A percentile compares a stretch with the other conserved stretches of the same genome.
Evolutionary conservation across 805 yeast genomes (phyloP).

Genomic region (Tetrapisispora taiwanensis): DNA sequence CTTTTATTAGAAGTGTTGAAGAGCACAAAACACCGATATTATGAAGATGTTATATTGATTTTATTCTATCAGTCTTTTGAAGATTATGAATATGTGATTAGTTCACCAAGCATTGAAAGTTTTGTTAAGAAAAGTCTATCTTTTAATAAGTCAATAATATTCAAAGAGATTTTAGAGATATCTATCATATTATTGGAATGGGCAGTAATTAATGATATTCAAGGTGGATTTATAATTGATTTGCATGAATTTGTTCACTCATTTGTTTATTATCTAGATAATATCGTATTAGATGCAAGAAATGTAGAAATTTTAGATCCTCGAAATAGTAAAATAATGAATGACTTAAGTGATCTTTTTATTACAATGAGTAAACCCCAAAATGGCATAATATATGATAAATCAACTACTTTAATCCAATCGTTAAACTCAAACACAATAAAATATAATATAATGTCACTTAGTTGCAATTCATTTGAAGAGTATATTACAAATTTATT

Average conservation of each 20-base stretch:
- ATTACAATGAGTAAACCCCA: constrained; percentile 27
- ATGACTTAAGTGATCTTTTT: constrained; percentile 21
- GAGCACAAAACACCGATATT: constrained; percentile 27
- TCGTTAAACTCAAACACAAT: constrained; percentile 31
- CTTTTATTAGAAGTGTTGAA: constrained; percentile 35
- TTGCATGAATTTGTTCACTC: constrained; percentile 22
- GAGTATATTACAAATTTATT: constrained; percentile 10
- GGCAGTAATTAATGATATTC: constrained; percentile 29
- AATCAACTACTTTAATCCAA: constrained; percentile 25
- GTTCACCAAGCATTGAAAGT: background rate
- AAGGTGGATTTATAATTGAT: constrained; percentile 29
- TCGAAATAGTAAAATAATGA: constrained; percentile 16
- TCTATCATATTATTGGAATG: constrained; percentile 30
- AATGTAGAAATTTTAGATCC: constrained; percentile 26
- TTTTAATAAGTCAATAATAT: constrained; percentile 7
- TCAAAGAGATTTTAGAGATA: constrained; percentile 38
- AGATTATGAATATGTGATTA: background rate
- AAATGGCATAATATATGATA: constrained; percentile 23
- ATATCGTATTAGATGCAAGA: constrained; percentile 23
- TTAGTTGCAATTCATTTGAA: constrained; percentile 14
- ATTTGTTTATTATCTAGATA: constrained; percentile 17
- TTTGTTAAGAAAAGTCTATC: background rate
- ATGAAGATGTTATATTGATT: constrained; percentile 35
- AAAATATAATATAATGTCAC: constrained; percentile 8
- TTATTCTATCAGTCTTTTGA: constrained; percentile 32